A percentile compares a stretch with the other conserved stretches of the same genome.
Evolutionary conservation across 768 basidiomycete genomes (phyloP).

Genomic region (Tylopilus rubrobrunneus): DNA sequence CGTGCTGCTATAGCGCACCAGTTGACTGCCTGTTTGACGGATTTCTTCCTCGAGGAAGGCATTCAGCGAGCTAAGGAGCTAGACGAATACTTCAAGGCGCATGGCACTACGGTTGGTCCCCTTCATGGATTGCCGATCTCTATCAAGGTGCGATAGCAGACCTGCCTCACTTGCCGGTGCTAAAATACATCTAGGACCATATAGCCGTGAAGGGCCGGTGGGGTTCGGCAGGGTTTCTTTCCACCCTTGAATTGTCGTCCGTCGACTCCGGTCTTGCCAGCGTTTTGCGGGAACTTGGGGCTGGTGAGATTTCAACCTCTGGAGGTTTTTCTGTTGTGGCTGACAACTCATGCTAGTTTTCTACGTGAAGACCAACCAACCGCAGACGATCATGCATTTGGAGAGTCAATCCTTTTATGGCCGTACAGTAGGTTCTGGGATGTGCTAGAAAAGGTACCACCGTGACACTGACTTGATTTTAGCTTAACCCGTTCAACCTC

Average conservation of each 20-base stretch:
- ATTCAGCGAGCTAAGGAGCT: slow-evolving; percentile 38
- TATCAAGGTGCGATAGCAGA: slow-evolving; percentile 33
- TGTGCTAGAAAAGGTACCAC: neutral
- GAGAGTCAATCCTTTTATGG: slow-evolving; percentile 33
- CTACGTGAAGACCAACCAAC: slow-evolving; percentile 43
- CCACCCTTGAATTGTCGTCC: slow-evolving; percentile 20
- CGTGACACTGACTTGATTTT: slow-evolving; percentile 1
- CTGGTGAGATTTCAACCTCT: slow-evolving; percentile 23
- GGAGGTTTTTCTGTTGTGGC: neutral
- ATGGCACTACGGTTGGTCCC: slow-evolving; percentile 40
- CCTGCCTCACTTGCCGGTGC: neutral
- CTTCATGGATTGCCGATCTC: slow-evolving; percentile 40
- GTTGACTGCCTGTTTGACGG: slow-evolving; percentile 37
- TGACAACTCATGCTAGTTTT: slow-evolving; percentile 29
- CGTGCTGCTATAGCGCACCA: slow-evolving; percentile 54
- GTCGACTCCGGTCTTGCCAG: slow-evolving; percentile 30
- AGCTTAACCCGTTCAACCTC: slow-evolving; percentile 45
- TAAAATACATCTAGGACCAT: slow-evolving; percentile 30
- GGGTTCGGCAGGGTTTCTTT: slow-evolving; percentile 34
- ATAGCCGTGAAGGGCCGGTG: slow-evolving; percentile 40
- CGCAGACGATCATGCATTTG: slow-evolving; percentile 41
- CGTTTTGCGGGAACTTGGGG: slow-evolving; percentile 40
- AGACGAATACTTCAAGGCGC: slow-evolving; percentile 35
- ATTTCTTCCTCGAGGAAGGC: slow-evolving; percentile 44
- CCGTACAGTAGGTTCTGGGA: slow-evolving; percentile 19